phyloP scores from a whole-genome alignment of 2,329 filamentous ascomycete species.

The Colletotrichum cuscutae region DNA sequence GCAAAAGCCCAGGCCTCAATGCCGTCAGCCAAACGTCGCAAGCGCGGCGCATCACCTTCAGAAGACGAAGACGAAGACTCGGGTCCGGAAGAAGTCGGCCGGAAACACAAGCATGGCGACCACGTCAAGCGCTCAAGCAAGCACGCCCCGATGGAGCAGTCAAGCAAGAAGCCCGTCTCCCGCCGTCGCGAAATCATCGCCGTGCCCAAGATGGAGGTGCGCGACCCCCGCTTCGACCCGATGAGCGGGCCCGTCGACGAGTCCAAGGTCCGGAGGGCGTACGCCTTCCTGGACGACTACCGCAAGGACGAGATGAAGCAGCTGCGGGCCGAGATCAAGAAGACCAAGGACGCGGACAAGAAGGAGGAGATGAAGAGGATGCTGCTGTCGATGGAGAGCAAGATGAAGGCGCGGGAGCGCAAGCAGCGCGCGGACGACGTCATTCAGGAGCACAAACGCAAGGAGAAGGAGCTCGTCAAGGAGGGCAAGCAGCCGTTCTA shows the following conservation, averaged over 20 bases:
- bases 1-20: conserved; percentile 85
- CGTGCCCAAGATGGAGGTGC: conserved; percentile 66
- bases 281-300: conserved; percentile 90
- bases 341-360: conserved; percentile 70
- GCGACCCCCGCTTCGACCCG: conserved; percentile 91
- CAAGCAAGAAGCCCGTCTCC: conserved; percentile 85
- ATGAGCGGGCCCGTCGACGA: conserved; percentile 63
- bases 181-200: conserved; percentile 80
- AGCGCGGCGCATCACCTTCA: conserved; percentile 40
- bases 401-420: conserved; percentile 74
- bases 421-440: conserved; percentile 78
- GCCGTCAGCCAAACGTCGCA: conserved; percentile 45
- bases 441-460: conserved; percentile 78
- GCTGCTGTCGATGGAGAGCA: conserved; percentile 82
- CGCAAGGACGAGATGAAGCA: conserved; percentile 83
- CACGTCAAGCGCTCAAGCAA: conserved; percentile 71
- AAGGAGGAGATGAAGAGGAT: conserved; percentile 78
- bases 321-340: conserved; percentile 74
- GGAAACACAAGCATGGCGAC: conserved; percentile 39
- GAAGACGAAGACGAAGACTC: conserved; percentile 40
- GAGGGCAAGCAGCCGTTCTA: conserved; percentile 95
- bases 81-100: conserved; percentile 46
- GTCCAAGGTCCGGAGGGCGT: conserved; percentile 74
- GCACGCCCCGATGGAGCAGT: conserved; percentile 86
- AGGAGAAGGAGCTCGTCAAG: conserved; percentile 85